Conservation (phyloP, 1,284 basidiomycete species). For the Apiotrichum sp. region DNA sequence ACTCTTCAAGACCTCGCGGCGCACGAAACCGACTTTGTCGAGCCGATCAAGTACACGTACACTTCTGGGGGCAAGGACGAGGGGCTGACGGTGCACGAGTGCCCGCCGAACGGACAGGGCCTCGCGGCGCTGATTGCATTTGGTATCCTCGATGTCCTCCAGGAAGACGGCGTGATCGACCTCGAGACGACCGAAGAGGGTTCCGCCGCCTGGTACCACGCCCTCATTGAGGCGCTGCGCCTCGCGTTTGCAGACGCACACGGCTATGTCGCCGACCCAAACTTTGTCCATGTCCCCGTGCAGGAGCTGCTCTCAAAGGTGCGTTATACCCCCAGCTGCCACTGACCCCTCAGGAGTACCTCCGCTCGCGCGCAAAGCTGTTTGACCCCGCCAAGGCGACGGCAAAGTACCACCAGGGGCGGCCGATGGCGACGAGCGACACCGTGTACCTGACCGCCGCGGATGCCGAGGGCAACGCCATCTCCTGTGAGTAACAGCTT, state of each 20-base stretch:
- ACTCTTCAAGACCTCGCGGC: slow-evolving; percentile 76
- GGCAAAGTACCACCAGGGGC: slow-evolving; percentile 56
- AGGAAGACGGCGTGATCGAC: slow-evolving; percentile 17
- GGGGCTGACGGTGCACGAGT: slow-evolving; percentile 57
- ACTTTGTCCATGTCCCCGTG: slow-evolving; percentile 63
- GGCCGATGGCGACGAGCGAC: slow-evolving; percentile 58
- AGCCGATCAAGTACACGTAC: slow-evolving; percentile 82
- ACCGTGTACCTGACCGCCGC: slow-evolving; percentile 85
- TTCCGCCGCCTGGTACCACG: slow-evolving; percentile 16
- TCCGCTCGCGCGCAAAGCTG: slow-evolving; percentile 65
- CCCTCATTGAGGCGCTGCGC: slow-evolving; percentile 18
- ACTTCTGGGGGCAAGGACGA: slow-evolving; percentile 5
- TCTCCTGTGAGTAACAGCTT: slow-evolving; percentile 44
- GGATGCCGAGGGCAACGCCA: slow-evolving; percentile 84
- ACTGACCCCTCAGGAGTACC: slow-evolving; percentile 58
- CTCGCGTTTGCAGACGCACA: slow-evolving; percentile 20
- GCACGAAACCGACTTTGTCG: slow-evolving; percentile 70
- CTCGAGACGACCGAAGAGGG: slow-evolving; percentile 11
- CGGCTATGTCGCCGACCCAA: slow-evolving; percentile 75
- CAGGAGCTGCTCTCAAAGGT: slow-evolving; percentile 71
- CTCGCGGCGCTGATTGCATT: slow-evolving; percentile 87
- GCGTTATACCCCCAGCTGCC: background rate
- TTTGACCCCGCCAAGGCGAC: slow-evolving; percentile 65
- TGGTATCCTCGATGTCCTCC: slow-evolving; percentile 70
- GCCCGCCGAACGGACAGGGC: slow-evolving; percentile 92